Evolutionary conservation across 805 yeast genomes (phyloP).

Genomic region (Komagataella populi): DNA sequence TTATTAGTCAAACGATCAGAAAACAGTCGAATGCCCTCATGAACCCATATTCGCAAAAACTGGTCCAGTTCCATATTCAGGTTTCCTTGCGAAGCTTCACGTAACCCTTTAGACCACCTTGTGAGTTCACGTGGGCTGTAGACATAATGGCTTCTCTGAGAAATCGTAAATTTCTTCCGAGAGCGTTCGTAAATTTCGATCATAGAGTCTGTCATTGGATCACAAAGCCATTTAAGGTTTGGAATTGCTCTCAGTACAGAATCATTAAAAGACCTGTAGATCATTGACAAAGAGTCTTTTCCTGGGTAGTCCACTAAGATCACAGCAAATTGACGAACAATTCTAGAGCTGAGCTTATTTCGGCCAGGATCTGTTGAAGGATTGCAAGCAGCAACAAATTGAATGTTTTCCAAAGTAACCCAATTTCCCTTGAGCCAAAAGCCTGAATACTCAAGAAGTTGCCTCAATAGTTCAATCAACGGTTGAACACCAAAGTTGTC

Average conservation of each 20-base stretch:
- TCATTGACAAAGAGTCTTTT: conserved; percentile 40
- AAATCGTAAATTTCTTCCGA: conserved; percentile 22
- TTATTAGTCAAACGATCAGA: conserved; percentile 49
- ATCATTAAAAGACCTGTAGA: conserved; percentile 44
- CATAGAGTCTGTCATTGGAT: conserved; percentile 49
- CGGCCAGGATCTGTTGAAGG: conserved; percentile 80
- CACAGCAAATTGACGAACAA: conserved; percentile 52
- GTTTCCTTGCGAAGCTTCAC: conserved; percentile 25
- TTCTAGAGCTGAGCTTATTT: conserved; percentile 37
- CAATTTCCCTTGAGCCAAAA: conserved; percentile 69
- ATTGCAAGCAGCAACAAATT: conserved; percentile 92
- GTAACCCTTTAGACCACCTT: conserved; percentile 72
- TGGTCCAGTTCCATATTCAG: conserved; percentile 9
- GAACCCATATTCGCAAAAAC: conserved; percentile 48
- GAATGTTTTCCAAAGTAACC: conserved; percentile 52
- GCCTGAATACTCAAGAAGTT: conserved; percentile 58
- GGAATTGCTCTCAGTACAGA: conserved; percentile 54
- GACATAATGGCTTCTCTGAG: conserved; percentile 43
- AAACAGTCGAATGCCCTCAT: conserved; percentile 71
- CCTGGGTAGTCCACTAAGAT: conserved; percentile 77
- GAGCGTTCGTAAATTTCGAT: conserved; percentile 42
- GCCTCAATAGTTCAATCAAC: conserved; percentile 60
- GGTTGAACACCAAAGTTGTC: conserved; percentile 67
- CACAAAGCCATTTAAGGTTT: conserved; percentile 36
- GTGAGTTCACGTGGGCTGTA: conserved; percentile 88